Conservation (phyloP, 1,139 yeast species). For the Candida tunisiensis region DNA sequence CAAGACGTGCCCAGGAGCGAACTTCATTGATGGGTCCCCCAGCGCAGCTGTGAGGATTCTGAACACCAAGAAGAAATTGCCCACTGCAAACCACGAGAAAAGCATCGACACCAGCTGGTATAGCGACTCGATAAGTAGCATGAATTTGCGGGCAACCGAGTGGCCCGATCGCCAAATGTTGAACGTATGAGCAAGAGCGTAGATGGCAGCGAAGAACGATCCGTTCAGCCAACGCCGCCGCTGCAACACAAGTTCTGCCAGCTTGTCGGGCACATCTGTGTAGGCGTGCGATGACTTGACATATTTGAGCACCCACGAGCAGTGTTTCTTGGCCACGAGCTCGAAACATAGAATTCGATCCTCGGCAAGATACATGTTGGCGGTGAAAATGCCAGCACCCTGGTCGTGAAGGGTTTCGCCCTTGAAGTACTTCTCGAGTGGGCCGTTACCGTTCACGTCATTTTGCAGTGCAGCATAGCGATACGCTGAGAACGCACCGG, state of each 20-base stretch:
- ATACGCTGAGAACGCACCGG: constrained; percentile 82
- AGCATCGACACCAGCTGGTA: constrained; percentile 49
- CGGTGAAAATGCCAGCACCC: constrained; percentile 53
- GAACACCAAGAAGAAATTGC: constrained; percentile 62
- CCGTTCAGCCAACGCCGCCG: constrained; percentile 81
- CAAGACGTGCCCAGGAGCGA: constrained; percentile 59
- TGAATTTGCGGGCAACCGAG: constrained; percentile 39
- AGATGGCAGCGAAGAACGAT: constrained; percentile 67
- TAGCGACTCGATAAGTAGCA: constrained; percentile 51
- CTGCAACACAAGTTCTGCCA: constrained; percentile 60
- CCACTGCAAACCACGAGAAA: constrained; percentile 69
- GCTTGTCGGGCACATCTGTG: constrained; percentile 65
- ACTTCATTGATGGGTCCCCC: constrained; percentile 33
- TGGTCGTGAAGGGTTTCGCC: constrained; percentile 53
- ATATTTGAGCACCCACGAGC: constrained; percentile 49
- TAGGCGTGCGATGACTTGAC: constrained; percentile 67
- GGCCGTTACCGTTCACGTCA: constrained; percentile 45
- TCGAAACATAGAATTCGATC: constrained; percentile 75
- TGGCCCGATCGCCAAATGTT: constrained; percentile 57
- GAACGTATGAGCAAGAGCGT: constrained; percentile 56
- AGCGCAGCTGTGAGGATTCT: constrained; percentile 58
- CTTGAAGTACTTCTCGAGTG: constrained; percentile 61
- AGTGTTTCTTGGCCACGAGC: constrained; percentile 50
- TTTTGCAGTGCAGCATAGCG: constrained; percentile 54
- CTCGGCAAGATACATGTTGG: constrained; percentile 77